phyloP scores from a whole-genome alignment of 257 asterid species.

The Plectranthus barbatus region DNA sequence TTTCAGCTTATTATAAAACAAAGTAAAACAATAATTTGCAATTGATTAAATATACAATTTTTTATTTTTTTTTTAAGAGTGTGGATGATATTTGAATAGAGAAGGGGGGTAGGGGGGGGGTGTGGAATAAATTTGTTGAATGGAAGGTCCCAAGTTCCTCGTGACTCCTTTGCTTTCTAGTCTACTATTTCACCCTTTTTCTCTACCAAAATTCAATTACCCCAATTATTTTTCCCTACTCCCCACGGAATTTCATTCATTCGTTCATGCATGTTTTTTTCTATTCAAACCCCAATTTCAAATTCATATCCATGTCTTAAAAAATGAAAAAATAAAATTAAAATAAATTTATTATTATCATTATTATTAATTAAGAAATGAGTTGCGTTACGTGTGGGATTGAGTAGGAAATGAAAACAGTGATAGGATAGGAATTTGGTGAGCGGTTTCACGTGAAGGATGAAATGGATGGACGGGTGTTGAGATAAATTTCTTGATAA shows the following conservation, averaged over 20 bases:
- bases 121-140: conserved; percentile 23
- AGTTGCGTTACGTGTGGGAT: neutral
- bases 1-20: too few relatives aligned
- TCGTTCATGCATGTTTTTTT: neutral
- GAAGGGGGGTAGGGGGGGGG: neutral
- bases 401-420: neutral
- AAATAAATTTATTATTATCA: too few relatives aligned
- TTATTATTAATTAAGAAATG: neutral
- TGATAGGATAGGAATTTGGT: conserved; percentile 1
- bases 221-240: conserved; percentile 19
- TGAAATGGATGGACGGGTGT: neutral
- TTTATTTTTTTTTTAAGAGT: too few relatives aligned
- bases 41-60: too few relatives aligned
- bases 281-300: neutral
- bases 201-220: neutral
- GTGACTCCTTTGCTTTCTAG: conserved; percentile 22
- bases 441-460: conserved; percentile 16
- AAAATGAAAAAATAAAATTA: too few relatives aligned
- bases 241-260: conserved; percentile 14
- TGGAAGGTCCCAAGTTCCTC: conserved; percentile 25
- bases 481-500: conserved; percentile 10
- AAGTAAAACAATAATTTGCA: too few relatives aligned
- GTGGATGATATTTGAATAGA: neutral
- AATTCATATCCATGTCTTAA: too few relatives aligned
- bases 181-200: conserved; percentile 25